phyloP scores from a whole-genome alignment of 768 basidiomycete species.

The Coprinopsis sp. region DNA sequence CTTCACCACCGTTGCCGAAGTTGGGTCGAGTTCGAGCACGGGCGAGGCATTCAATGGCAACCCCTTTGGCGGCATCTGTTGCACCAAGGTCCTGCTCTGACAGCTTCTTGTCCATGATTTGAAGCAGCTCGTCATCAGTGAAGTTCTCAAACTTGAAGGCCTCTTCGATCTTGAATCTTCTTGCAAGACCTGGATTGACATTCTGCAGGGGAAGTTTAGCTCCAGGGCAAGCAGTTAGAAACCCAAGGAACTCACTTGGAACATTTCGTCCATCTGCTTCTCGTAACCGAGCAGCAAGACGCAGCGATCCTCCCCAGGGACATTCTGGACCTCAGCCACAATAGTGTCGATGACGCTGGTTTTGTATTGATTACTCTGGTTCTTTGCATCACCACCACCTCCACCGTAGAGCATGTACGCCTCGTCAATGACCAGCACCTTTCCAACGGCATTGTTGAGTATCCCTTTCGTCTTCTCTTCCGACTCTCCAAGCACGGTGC shows the following conservation, averaged over 20 bases:
- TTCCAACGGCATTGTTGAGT: slow-evolving; percentile 52
- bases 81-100: slow-evolving; percentile 53
- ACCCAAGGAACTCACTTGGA: slow-evolving; percentile 42
- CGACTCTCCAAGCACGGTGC: slow-evolving; percentile 51
- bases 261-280: slow-evolving; percentile 68
- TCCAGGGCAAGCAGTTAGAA: not conserved
- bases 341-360: slow-evolving; percentile 71
- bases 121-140: slow-evolving; percentile 43
- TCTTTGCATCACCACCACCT: slow-evolving; percentile 29
- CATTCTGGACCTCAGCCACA: slow-evolving; percentile 68
- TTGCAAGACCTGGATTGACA: slow-evolving; percentile 62
- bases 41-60: slow-evolving; percentile 46
- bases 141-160: slow-evolving; percentile 71
- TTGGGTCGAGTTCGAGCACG: slow-evolving; percentile 47
- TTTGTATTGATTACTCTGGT: slow-evolving; percentile 46
- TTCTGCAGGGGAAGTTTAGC: slow-evolving; percentile 35
- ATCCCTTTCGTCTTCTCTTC: slow-evolving; percentile 65
- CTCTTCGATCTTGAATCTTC: slow-evolving; percentile 65
- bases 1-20: slow-evolving; percentile 63
- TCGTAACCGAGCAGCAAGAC: slow-evolving; percentile 64
- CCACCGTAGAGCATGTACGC: slow-evolving; percentile 65
- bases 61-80: slow-evolving; percentile 50
- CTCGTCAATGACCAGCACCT: slow-evolving; percentile 73
- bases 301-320: slow-evolving; percentile 65
- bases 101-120: slow-evolving; percentile 54